These are phyloP conservation scores for Gliomastix tumulicola DNA, from an alignment of 2,329 filamentous ascomycete species.

Conservation along the genomic window DNA sequence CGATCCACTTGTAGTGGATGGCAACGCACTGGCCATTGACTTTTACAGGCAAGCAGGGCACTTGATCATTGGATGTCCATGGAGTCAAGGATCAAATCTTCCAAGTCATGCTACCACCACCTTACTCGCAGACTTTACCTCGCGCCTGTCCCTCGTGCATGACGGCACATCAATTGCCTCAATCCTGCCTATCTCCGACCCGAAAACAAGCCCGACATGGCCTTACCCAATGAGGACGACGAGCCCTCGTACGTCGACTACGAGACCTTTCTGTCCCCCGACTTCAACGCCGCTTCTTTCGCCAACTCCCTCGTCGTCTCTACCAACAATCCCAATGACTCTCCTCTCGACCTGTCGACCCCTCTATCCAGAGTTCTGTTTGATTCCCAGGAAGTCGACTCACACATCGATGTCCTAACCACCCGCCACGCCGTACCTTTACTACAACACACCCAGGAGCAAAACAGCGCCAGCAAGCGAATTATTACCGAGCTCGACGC, in stretches of 20 bases:
- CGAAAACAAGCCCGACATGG: no score
- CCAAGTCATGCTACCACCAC: no score
- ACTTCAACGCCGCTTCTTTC: conserved; percentile 75
- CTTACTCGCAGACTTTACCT: no score
- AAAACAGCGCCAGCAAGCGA: conserved; percentile 63
- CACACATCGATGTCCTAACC: conserved; percentile 85
- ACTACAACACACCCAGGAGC: conserved; percentile 67
- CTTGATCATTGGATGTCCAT: no score
- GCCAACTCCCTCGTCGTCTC: conserved; percentile 82
- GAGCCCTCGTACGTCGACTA: conserved; percentile 87
- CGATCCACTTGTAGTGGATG: no score
- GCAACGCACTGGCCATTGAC: no score
- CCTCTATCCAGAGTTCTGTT: neutral
- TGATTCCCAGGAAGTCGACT: conserved; percentile 23
- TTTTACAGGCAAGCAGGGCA: no score
- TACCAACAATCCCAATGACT: conserved; percentile 89
- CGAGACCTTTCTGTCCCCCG: conserved; percentile 77
- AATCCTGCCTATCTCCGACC: conserved; percentile 4
- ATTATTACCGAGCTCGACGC: conserved; percentile 72
- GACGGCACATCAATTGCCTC: neutral
- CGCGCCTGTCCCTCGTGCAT: no score
- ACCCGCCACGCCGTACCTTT: conserved; percentile 78
- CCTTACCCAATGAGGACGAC: conserved; percentile 27
- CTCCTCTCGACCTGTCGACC: conserved; percentile 75
- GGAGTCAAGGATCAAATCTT: no score